These are phyloP conservation scores for Chamaecrista fasciculata DNA, from an alignment of 306 rosid species.

Conservation along the genomic window DNA sequence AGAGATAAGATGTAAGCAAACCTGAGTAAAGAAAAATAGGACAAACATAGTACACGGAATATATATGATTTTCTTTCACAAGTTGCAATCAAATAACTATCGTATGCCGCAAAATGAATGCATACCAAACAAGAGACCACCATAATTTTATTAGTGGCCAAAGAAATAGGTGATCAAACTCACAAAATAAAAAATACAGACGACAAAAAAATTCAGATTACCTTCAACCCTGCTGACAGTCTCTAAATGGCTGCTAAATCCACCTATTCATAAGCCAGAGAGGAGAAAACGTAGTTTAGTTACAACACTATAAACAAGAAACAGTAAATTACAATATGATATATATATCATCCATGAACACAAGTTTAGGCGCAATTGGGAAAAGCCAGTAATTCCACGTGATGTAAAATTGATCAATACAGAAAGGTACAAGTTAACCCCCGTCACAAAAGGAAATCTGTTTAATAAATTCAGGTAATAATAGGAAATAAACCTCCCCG, in stretches of 20 bases:
- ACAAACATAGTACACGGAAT: neutral
- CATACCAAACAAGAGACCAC: conserved; percentile 8
- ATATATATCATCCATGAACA: neutral
- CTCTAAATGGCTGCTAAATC: conserved; percentile 34
- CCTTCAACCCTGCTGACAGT: conserved; percentile 63
- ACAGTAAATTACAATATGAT: neutral
- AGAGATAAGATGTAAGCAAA: conserved; percentile 4
- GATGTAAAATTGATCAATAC: neutral
- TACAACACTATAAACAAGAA: neutral
- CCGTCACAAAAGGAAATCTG: neutral
- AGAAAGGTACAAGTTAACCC: neutral
- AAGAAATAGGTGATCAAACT: conserved; percentile 23
- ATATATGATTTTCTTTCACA: neutral
- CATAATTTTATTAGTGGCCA: neutral
- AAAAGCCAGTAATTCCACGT: conserved; percentile 8
- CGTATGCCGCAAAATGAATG: neutral
- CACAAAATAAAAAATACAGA: conserved; percentile 19
- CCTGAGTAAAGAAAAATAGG: neutral
- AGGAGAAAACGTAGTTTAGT: neutral
- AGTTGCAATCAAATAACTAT: neutral
- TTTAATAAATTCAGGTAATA: neutral
- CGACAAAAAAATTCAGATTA: conserved; percentile 19
- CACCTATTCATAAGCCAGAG: conserved; percentile 47
- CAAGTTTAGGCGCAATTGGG: neutral
- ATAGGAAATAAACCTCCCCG: conserved; percentile 38